Percentiles rank a stretch among this genome's conserved stretches.
Evolutionary conservation across 2,329 filamentous ascomycete genomes (phyloP).

Genomic region (Parafenestella ontariensis): DNA sequence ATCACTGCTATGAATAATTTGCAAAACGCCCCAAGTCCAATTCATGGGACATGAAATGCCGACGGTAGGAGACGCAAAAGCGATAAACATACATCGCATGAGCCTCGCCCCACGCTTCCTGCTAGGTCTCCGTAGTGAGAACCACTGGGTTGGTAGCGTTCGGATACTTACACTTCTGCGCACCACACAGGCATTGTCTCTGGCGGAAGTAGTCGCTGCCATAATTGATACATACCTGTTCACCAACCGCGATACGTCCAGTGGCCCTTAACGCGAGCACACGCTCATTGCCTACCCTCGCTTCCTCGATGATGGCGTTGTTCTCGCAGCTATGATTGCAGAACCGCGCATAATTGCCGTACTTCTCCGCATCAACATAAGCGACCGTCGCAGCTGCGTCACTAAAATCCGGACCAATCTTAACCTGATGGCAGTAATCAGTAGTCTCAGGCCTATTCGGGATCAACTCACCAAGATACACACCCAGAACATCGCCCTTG

Average conservation of each 20-base stretch:
- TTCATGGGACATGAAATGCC: background rate
- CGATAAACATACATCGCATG: background rate
- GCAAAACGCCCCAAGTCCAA: background rate
- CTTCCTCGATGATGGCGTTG: constrained; percentile 7
- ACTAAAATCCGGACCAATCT: constrained; percentile 7
- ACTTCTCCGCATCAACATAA: constrained; percentile 9
- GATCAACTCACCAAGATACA: constrained; percentile 15
- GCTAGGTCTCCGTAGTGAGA: background rate
- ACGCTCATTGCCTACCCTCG: constrained; percentile 7
- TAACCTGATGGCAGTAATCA: constrained; percentile 12
- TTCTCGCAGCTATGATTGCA: constrained; percentile 15
- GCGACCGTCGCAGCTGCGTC: background rate
- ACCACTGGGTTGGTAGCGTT: background rate
- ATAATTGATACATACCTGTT: constrained; percentile 11
- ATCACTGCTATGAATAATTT: background rate
- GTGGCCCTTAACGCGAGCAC: constrained; percentile 4
- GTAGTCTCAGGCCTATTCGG: background rate
- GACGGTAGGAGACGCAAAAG: background rate
- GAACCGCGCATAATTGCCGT: constrained; percentile 12
- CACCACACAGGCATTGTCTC: constrained; percentile 5
- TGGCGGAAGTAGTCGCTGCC: constrained; percentile 7
- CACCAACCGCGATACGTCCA: constrained; percentile 1
- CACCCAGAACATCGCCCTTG: background rate
- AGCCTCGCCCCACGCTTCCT: background rate
- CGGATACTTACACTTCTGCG: constrained; percentile 4